Base-by-base conservation (phyloP, 108 stramenopile species). In the Discostella pseudostelligera region DNA sequence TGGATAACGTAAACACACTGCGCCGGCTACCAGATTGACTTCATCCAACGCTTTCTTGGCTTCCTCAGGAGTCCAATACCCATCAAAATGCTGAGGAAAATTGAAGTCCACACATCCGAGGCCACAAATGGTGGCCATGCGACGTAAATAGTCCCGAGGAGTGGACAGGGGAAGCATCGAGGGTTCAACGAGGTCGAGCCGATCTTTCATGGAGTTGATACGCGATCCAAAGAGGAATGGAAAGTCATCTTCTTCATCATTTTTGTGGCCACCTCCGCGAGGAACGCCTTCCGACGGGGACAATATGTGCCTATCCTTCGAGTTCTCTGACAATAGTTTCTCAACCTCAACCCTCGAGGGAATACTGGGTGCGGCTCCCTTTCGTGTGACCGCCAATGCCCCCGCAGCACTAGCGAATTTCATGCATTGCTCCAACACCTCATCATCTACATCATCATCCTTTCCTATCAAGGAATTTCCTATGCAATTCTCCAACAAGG, bases 141-240 rank as follows among this genome's bases (percentile, higher is more conserved):
- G 83, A 22, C 64, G 51, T n/a, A 94, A 72, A 65, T 62, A 91
- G 39, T 87, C 86, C 9, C 62, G 64, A 8, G 80, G 79, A 44
- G 72, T 75, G 26, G 70, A 47, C 25, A 79, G 22, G 12, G 80
- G 59, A 22, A 39, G 37, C 2, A 36, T 14, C 12, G 43, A 39
- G 3, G 26, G 53, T 5, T 62, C 59, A 48, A 79, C 63, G 21
- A 92, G 69, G 19, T 88, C 87, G 20, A 76, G 76, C 21, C 85
- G 68, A 73, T 94, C 89, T 76, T 91, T 94, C 92, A 94, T 94
- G 13, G 84, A 86, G 55, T 94, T 94, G 36, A 94, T 47, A 11
- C 92, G 78, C 11, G 87, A 89, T 8, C 87, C 92, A 69, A 94
- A 89, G 62, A 84, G 54, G 58, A 82, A 85, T 6, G 86, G 87